These are phyloP conservation scores for Termitomyces sp. DNA, from an alignment of 768 basidiomycete species.

Conservation along the genomic window DNA sequence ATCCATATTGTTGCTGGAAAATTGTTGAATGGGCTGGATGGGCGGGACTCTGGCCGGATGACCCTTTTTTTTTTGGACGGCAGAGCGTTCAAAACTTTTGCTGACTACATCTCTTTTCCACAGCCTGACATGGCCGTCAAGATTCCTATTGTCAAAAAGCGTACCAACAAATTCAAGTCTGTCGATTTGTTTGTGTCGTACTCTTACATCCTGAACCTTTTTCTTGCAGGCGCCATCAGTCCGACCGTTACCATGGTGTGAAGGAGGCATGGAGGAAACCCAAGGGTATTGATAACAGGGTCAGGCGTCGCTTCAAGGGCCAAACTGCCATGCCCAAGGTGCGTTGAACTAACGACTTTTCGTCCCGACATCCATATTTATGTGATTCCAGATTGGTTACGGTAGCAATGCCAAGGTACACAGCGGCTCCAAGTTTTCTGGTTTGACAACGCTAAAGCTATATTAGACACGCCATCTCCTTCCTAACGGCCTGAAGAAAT, in stretches of 20 bases:
- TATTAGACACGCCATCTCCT: constrained; percentile 86
- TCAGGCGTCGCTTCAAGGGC: constrained; percentile 92
- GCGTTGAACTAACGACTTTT: background rate
- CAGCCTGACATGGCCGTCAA: constrained; percentile 49
- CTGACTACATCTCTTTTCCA: constrained; percentile 13
- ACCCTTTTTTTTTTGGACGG: constrained; percentile 4
- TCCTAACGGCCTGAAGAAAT: constrained; percentile 94
- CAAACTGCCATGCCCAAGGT: constrained; percentile 97
- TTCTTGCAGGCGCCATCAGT: constrained; percentile 84
- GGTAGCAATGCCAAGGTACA: constrained; percentile 82
- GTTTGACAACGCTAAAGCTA: constrained; percentile 22
- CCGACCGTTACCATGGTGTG: constrained; percentile 93
- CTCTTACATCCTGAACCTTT: constrained; percentile 5
- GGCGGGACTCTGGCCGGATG: constrained; percentile 29
- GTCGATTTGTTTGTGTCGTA: constrained; percentile 21
- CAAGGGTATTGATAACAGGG: constrained; percentile 99
- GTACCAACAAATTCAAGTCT: constrained; percentile 95
- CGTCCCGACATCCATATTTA: background rate
- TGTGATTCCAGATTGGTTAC: constrained; percentile 61
- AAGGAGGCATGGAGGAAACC: constrained; percentile 99
- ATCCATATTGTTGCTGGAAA: constrained; percentile 1
- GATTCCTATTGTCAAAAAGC: constrained; percentile 83
- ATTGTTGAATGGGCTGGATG: constrained; percentile 11
- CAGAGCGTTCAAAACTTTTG: constrained; percentile 22
- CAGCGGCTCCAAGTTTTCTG: constrained; percentile 32